Evolutionary conservation across 2,329 filamentous ascomycete genomes (phyloP).

Genomic region (Didymella segeticola): DNA sequence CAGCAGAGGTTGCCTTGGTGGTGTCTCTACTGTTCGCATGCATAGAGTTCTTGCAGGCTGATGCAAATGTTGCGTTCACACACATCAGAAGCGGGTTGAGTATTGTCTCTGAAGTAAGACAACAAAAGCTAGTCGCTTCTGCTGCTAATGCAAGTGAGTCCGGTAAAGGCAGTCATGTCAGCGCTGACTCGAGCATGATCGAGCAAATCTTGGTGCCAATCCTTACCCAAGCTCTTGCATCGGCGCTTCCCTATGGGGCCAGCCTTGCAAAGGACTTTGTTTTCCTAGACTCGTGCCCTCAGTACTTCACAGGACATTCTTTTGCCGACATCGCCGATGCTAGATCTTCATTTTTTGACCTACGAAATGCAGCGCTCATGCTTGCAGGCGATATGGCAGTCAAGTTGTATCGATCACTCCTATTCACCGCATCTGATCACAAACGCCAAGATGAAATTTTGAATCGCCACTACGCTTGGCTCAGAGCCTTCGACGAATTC

Average conservation of each 20-base stretch:
- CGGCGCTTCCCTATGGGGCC: slow-evolving; percentile 21
- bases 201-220: slow-evolving; percentile 24
- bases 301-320: not conserved
- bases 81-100: slow-evolving; percentile 54
- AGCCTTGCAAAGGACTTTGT: slow-evolving; percentile 12
- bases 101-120: slow-evolving; percentile 31
- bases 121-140: not conserved
- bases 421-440: slow-evolving; percentile 4
- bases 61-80: slow-evolving; percentile 45
- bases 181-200: slow-evolving; percentile 6
- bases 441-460: not conserved
- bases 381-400: slow-evolving; percentile 4
- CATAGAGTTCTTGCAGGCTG: slow-evolving; percentile 51
- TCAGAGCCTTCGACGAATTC: slow-evolving; percentile 1
- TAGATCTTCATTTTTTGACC: slow-evolving; percentile 9
- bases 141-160: not conserved
- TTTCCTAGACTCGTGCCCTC: slow-evolving; percentile 1
- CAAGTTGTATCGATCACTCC: slow-evolving; percentile 2
- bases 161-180: not conserved
- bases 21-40: slow-evolving; percentile 52
- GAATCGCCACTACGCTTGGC: slow-evolving; percentile 6
- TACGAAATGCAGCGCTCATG: slow-evolving; percentile 19
- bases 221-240: slow-evolving; percentile 21
- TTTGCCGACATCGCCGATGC: slow-evolving; percentile 19
- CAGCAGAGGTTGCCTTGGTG: slow-evolving; percentile 45